phyloP scores from a whole-genome alignment of 202 grass and related monocot species.

The Musa balbisiana region DNA sequence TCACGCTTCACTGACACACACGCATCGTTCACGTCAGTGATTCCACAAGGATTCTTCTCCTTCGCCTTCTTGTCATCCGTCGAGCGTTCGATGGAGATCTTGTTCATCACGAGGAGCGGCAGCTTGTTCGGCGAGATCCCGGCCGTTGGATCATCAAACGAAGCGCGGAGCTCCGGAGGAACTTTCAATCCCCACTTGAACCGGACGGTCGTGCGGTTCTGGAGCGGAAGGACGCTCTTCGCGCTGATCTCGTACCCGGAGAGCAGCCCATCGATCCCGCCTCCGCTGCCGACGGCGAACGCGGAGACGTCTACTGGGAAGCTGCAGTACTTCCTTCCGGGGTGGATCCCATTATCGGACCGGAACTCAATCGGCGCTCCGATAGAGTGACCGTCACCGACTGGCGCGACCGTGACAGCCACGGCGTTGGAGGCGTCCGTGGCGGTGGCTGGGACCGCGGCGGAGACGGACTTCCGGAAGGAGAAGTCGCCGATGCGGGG shows the following conservation, averaged over 20 bases:
- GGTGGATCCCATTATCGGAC: constrained; percentile 15
- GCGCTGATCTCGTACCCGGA: constrained; percentile 63
- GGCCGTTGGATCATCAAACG: background rate
- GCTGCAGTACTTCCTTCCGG: constrained; percentile 23
- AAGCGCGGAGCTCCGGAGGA: constrained; percentile 45
- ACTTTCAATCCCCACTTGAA: constrained; percentile 68
- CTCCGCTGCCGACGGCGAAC: constrained; percentile 20
- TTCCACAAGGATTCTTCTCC: constrained; percentile 1
- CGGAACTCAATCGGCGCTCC: constrained; percentile 22
- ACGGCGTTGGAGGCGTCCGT: background rate
- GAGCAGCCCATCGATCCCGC: constrained; percentile 36
- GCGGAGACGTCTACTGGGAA: constrained; percentile 38
- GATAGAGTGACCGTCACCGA: constrained; percentile 4
- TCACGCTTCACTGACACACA: background rate
- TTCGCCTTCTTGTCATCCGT: constrained; percentile 8
- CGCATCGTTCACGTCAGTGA: background rate
- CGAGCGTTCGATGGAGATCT: constrained; percentile 67
- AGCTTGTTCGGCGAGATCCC: constrained; percentile 42
- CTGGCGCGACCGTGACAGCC: constrained; percentile 23
- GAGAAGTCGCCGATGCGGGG: constrained; percentile 73
- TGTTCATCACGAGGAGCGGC: constrained; percentile 73
- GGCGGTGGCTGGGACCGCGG: background rate
- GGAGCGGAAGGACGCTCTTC: constrained; percentile 55
- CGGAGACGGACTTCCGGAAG: constrained; percentile 49
- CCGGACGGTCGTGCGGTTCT: constrained; percentile 38